These are phyloP conservation scores for Nemania bipapillata DNA, from an alignment of 2,329 filamentous ascomycete genomes.

Conservation along the genomic window DNA sequence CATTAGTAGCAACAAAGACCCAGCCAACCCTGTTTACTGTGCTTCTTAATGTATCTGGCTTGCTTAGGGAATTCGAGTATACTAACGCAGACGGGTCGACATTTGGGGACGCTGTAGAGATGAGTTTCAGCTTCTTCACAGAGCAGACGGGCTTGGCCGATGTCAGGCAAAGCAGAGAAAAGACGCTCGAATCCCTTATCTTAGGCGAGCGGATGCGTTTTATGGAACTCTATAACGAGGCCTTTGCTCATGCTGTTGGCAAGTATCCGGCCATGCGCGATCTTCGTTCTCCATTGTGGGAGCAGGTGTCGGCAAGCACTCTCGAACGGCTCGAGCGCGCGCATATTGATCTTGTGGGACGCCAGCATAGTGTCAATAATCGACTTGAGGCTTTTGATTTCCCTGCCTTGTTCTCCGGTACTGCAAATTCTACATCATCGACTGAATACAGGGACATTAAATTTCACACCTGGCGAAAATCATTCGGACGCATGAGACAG, in stretches of 20 bases:
- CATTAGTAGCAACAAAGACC: constrained; percentile 67
- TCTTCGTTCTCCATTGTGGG: constrained; percentile 74
- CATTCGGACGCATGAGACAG: constrained; percentile 78
- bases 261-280: constrained; percentile 80
- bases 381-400: constrained; percentile 92
- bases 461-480: constrained; percentile 84
- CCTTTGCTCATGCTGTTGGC: constrained; percentile 89
- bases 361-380: constrained; percentile 74
- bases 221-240: constrained; percentile 85
- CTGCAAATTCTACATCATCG: constrained; percentile 83
- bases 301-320: constrained; percentile 75
- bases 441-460: constrained; percentile 79
- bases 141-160: constrained; percentile 82
- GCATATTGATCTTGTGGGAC: constrained; percentile 79
- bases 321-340: constrained; percentile 84
- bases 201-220: constrained; percentile 88
- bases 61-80: constrained; percentile 69
- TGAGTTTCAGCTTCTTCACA: constrained; percentile 78
- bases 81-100: constrained; percentile 66
- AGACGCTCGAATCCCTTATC: constrained; percentile 89
- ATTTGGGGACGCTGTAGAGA: constrained; percentile 69
- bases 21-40: constrained; percentile 65
- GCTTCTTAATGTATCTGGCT: constrained; percentile 64
- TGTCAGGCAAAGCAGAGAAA: constrained; percentile 82
- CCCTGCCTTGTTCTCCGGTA: constrained; percentile 85